Percentiles rank a stretch among this genome's conserved stretches.
phyloP scores from a whole-genome alignment of 768 basidiomycete species.

The Hypholoma sublateritium region DNA sequence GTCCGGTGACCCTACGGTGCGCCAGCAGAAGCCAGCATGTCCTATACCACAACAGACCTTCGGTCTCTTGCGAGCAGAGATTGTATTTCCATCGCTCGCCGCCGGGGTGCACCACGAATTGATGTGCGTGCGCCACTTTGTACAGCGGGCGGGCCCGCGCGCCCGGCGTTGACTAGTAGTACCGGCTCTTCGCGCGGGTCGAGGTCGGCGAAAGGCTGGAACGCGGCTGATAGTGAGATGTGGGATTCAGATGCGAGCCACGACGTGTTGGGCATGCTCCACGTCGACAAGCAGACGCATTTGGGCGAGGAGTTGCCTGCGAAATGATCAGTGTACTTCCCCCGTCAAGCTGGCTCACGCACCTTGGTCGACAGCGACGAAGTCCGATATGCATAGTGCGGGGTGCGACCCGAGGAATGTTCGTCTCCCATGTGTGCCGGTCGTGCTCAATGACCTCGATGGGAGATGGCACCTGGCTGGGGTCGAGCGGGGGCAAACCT shows the following conservation, averaged over 20 bases:
- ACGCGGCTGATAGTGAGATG: conserved; percentile 79
- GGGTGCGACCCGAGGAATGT: conserved; percentile 60
- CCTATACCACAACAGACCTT: conserved; percentile 55
- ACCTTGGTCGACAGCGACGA: conserved; percentile 89
- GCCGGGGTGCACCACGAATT: conserved; percentile 89
- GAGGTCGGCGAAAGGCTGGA: conserved; percentile 90
- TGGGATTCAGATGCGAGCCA: conserved; percentile 79
- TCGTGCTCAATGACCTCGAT: conserved; percentile 78
- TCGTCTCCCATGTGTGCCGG: conserved; percentile 73
- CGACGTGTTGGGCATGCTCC: conserved; percentile 81
- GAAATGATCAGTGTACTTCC: background rate
- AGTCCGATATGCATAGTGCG: conserved; percentile 87
- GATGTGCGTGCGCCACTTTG: conserved; percentile 83
- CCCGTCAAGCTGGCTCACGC: conserved; percentile 2
- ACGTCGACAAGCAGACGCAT: conserved; percentile 86
- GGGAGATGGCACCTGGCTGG: conserved; percentile 89
- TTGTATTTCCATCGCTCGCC: conserved; percentile 93
- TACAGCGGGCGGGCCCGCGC: conserved; percentile 77
- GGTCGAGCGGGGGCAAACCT: conserved; percentile 84
- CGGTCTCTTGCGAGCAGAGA: conserved; percentile 80
- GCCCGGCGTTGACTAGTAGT: conserved; percentile 72
- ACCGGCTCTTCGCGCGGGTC: conserved; percentile 77
- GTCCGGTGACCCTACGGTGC: conserved; percentile 60
- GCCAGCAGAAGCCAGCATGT: conserved; percentile 8
- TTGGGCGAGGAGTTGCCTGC: conserved; percentile 88